These are phyloP conservation scores for Pelargonium cotyledonis DNA, from an alignment of 441 rosid genomes.

Conservation along the genomic window DNA sequence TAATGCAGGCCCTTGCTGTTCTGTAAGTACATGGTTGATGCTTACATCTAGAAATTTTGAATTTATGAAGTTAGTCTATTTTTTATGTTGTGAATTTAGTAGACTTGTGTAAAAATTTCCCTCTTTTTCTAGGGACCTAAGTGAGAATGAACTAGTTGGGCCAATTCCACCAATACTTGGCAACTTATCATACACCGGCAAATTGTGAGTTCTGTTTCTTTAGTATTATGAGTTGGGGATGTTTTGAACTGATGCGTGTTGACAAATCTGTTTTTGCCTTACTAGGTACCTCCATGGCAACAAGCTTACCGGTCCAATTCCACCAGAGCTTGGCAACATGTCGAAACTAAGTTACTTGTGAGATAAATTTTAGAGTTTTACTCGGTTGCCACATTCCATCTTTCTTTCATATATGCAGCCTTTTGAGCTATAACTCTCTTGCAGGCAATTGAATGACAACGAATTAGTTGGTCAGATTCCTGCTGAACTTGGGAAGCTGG, in stretches of 20 bases:
- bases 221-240: not conserved
- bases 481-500: slow-evolving; percentile 91
- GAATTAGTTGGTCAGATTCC: slow-evolving; percentile 65
- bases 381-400: not conserved
- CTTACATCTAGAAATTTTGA: not conserved
- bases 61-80: not conserved
- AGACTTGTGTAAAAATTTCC: not conserved
- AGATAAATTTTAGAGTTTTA: slow-evolving; percentile 17
- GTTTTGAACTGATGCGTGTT: not conserved
- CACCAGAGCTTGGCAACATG: slow-evolving; percentile 94
- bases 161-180: slow-evolving; percentile 83
- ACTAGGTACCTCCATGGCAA: slow-evolving; percentile 66
- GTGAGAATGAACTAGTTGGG: slow-evolving; percentile 78
- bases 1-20: slow-evolving; percentile 97
- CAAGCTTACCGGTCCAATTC: slow-evolving; percentile 72
- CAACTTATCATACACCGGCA: slow-evolving; percentile 76
- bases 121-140: slow-evolving; percentile 51
- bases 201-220: slow-evolving; percentile 45
- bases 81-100: not conserved
- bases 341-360: slow-evolving; percentile 87
- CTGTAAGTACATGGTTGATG: slow-evolving; percentile 40
- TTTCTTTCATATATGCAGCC: not conserved
- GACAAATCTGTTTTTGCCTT: not conserved
- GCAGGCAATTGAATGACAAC: slow-evolving; percentile 80
- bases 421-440: not conserved